Evolutionary conservation across 1,139 yeast species (phyloP), one percentile per base, ranked within the genome.

Genomic region (Kazachstania sp.): DNA sequence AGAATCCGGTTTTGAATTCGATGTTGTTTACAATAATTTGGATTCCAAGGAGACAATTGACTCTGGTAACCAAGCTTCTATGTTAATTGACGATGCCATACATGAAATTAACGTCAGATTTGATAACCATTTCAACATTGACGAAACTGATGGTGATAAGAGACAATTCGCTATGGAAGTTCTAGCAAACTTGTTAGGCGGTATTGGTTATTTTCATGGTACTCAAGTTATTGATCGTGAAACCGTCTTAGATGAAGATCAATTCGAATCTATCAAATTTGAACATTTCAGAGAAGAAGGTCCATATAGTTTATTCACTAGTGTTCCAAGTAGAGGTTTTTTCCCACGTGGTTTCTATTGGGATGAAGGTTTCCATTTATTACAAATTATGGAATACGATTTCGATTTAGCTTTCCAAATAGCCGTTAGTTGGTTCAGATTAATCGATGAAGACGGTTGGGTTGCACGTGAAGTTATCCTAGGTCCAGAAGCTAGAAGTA

Each of bases 321-420:
- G 87, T 39, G 95, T 88, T 30, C 98, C 98, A 1, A 86, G 96
- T 43, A 74, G 98, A 48, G 88, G 96, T 0, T 86, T 86, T 59
- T 92, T 92, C 67, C 97, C 98, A 8, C 75, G 98, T 53, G 99
- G 99, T 0, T 92, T 92, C 61, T 86, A 86, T 61, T 92, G 99
- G 99, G 99, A 94, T 66, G 98, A 94, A 68, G 99, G 99, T 0
- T 92, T 92, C 67, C 96, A 92, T 64, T 71, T 92, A 52, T 71
- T 90, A 37, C 95, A 95, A 3, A 71, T 92, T 35, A 66, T 86
- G 54, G 82, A 83, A 45, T 90, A 83, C 63, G 98, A 92, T 64
- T 77, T 87, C 11, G 96, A 88, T 60, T 71, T 92, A 41, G 87
- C 82, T 0, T 70, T 90, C 51, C 95, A 87, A 54, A 81, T 92